Evolutionary conservation across 148 eudicot genomes (phyloP), one percentile per base, ranked within the genome.

Genomic region (Nyssa sinensis): DNA sequence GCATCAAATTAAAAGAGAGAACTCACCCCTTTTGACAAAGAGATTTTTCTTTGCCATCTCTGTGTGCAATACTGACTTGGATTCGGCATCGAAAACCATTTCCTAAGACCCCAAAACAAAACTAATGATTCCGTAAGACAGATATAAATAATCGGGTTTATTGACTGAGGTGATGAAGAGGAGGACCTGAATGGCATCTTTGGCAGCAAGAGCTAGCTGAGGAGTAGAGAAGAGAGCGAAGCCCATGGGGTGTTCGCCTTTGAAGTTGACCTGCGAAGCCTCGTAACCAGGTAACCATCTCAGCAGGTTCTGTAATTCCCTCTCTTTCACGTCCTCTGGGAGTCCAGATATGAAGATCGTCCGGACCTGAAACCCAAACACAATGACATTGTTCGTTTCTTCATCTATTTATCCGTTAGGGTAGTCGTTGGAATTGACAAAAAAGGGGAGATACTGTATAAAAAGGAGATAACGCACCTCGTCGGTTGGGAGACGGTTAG

Each of bases 31-130:
- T 78, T 95, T 95, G 33, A 95, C 83, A 74, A 95, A 95, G 21
- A 95, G 92, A 74, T 95, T 95, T 67, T 95, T 95, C 90, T 94
- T 94, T 1, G 98, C 98, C 98, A 95, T 95, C 86, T 95, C 98
- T 1, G 91, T 87, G 79, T 90, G 98, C 85, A 95, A 78, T 17
- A 90, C 92, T 21, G 91, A 79, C 66, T 95, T 91, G 1, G 91
- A 84, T 6, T 92, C 95, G 1, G 91, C 81, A 79, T 95, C 98
- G 80, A 95, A 95, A 63, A 92, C 86, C 94, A 95, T 79, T 25
- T 86, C 92, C 98, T 93, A 33, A 60, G 67, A 35, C 14, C 32
- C 67, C 44, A 74, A 62, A 34, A 61, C 3, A 78, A 21, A n/a
- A n/a, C n/a, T n/a, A n/a, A n/a, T n/a, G n/a, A n/a, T n/a, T n/a